Evolutionary conservation across 495 filamentous ascomycete genomes (phyloP).

Genomic region (Neurospora sublineolata): DNA sequence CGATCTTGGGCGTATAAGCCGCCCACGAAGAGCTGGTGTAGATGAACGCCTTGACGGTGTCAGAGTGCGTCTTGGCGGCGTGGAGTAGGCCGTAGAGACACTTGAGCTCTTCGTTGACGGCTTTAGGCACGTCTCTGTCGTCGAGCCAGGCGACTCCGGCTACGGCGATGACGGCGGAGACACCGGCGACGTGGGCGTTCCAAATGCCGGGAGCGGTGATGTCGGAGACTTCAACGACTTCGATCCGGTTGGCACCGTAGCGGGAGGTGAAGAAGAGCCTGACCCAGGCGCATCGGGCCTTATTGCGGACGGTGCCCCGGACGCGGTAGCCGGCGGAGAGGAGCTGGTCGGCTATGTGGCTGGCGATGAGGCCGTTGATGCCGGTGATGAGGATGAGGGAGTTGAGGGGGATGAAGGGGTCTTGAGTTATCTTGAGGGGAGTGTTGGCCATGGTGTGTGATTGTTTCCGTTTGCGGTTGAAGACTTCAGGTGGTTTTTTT

Average conservation of each 20-base stretch:
- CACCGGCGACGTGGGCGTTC: slow-evolving; percentile 25
- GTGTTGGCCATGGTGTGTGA: neutral
- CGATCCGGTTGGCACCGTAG: slow-evolving; percentile 27
- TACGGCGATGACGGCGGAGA: slow-evolving; percentile 9
- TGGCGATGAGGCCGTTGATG: slow-evolving; percentile 45
- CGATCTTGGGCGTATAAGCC: slow-evolving; percentile 14
- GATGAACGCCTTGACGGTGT: slow-evolving; percentile 13
- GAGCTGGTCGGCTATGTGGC: slow-evolving; percentile 38
- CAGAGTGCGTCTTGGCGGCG: slow-evolving; percentile 4
- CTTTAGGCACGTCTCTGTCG: slow-evolving; percentile 4
- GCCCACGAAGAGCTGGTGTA: slow-evolving; percentile 19
- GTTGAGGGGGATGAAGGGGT: slow-evolving; percentile 10
- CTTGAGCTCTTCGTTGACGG: slow-evolving; percentile 4
- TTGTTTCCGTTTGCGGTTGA: neutral
- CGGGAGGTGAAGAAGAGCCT: slow-evolving; percentile 26
- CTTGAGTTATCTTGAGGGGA: slow-evolving; percentile 2
- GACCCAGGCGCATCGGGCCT: slow-evolving; percentile 30
- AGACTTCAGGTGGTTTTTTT: neutral
- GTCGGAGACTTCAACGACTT: slow-evolving; percentile 26
- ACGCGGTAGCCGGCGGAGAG: slow-evolving; percentile 40
- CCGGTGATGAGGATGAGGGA: slow-evolving; percentile 41
- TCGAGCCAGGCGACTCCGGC: slow-evolving; percentile 2
- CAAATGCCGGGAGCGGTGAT: slow-evolving; percentile 27
- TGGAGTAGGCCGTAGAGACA: slow-evolving; percentile 4
- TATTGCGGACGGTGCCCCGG: slow-evolving; percentile 37